phyloP scores from a whole-genome alignment of 2,329 filamentous ascomycete genomes.

The Ampelomyces quisqualis region DNA sequence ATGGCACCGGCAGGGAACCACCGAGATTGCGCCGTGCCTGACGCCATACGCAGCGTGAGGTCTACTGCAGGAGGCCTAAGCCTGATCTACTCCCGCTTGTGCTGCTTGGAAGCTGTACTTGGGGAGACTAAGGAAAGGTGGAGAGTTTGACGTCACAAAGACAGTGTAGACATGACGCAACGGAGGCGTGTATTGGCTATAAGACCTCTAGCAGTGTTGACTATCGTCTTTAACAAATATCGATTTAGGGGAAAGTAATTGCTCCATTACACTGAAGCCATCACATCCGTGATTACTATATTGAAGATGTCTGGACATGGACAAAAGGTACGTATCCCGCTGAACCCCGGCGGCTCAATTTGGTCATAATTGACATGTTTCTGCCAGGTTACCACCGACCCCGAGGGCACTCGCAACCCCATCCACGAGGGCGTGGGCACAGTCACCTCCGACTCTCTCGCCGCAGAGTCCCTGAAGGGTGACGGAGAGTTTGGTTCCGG shows the following conservation, averaged over 20 bases:
- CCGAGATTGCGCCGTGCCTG: constrained; percentile 1
- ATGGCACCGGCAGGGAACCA: background rate
- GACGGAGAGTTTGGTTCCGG: constrained; percentile 61
- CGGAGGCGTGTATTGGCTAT: background rate
- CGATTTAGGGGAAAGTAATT: background rate
- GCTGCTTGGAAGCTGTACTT: background rate
- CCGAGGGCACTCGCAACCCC: constrained; percentile 49
- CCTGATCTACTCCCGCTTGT: background rate
- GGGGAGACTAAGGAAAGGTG: background rate
- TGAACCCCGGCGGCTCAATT: background rate
- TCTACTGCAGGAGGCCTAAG: too few relatives aligned
- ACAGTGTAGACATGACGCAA: constrained; percentile 4
- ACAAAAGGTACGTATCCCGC: constrained; percentile 18
- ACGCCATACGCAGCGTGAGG: background rate
- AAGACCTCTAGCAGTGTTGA: background rate
- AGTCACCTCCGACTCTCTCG: constrained; percentile 69
- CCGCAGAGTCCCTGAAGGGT: constrained; percentile 66
- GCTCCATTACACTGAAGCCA: background rate
- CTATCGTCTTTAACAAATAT: too few relatives aligned
- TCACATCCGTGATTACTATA: background rate
- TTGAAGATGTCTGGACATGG: constrained; percentile 18
- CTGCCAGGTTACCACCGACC: constrained; percentile 53
- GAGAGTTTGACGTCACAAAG: constrained; percentile 2
- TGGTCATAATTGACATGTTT: background rate
- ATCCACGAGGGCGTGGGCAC: constrained; percentile 64